These are phyloP conservation scores for Russula compacta DNA, from an alignment of 768 basidiomycete genomes.

Conservation along the genomic window DNA sequence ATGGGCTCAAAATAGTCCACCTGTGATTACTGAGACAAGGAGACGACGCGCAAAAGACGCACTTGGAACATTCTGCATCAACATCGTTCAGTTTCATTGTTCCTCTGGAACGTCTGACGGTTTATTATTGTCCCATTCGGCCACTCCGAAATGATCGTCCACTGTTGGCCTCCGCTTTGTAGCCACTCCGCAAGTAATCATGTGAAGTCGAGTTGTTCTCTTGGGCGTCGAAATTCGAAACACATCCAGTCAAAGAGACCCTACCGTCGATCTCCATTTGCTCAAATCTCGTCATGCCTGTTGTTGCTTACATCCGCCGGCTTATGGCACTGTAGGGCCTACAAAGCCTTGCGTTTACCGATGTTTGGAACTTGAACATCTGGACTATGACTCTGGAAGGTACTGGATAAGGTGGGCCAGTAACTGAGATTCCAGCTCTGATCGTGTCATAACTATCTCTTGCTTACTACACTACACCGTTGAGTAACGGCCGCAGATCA, in stretches of 20 bases:
- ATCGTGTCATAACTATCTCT: background rate
- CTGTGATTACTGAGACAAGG: background rate
- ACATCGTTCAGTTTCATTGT: background rate
- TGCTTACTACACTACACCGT: background rate
- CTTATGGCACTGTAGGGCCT: background rate
- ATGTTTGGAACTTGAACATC: too few species aligned
- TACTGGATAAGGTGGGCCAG: background rate
- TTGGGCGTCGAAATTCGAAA: background rate
- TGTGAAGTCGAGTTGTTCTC: background rate
- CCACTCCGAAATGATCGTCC: background rate
- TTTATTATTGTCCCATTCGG: background rate
- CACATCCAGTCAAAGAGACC: background rate
- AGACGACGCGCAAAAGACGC: background rate
- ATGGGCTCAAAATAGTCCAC: background rate
- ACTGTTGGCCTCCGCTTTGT: background rate
- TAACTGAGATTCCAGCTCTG: background rate
- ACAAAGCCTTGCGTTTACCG: background rate
- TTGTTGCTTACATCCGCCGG: too few species aligned
- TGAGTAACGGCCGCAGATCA: background rate
- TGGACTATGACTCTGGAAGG: background rate
- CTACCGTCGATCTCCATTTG: background rate
- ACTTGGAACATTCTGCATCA: background rate
- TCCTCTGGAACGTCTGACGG: background rate
- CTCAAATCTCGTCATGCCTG: background rate
- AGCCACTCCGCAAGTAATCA: background rate